Evolutionary conservation across 2,329 filamentous ascomycete genomes (phyloP).

Genomic region (Xylaria sp.): DNA sequence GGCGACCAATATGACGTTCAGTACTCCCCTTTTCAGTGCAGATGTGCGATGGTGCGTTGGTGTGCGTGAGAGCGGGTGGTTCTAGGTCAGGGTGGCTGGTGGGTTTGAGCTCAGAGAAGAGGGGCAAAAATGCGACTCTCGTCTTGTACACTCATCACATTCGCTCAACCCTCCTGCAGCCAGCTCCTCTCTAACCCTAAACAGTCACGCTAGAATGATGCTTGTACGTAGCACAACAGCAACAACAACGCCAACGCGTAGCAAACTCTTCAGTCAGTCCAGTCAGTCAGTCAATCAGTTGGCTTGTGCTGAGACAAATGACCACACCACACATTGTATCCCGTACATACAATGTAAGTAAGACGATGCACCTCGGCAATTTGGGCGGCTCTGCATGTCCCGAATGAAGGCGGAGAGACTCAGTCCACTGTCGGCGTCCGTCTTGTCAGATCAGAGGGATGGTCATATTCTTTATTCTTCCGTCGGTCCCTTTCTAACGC

Average conservation of each 20-base stretch:
- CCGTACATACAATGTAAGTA: neutral
- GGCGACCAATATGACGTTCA: slow-evolving; percentile 38
- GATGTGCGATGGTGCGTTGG: slow-evolving; percentile 32
- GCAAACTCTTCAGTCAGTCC: neutral
- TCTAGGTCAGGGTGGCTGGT: slow-evolving; percentile 34
- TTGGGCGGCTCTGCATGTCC: neutral
- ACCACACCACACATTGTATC: neutral
- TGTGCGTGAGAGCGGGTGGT: slow-evolving; percentile 31
- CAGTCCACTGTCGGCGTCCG: neutral
- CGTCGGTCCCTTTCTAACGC: slow-evolving; percentile 13
- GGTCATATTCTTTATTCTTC: neutral
- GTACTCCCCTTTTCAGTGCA: slow-evolving; percentile 36
- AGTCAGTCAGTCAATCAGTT: neutral
- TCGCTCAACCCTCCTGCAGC: slow-evolving; percentile 17
- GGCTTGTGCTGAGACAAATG: neutral
- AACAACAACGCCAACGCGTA: neutral
- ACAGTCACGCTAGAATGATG: slow-evolving; percentile 7
- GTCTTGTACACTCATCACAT: slow-evolving; percentile 21
- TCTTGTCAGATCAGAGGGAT: neutral
- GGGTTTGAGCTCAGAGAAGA: slow-evolving; percentile 30
- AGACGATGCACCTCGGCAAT: slow-evolving; percentile 1
- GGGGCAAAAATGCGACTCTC: slow-evolving; percentile 33
- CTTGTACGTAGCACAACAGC: slow-evolving; percentile 4
- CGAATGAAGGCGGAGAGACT: slow-evolving; percentile 1
- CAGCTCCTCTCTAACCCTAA: slow-evolving; percentile 29